Evolutionary conservation across 352 stramenopile genomes (phyloP), one percentile per base, ranked within the genome.

Genomic region (Phytophthora pistaciae): DNA sequence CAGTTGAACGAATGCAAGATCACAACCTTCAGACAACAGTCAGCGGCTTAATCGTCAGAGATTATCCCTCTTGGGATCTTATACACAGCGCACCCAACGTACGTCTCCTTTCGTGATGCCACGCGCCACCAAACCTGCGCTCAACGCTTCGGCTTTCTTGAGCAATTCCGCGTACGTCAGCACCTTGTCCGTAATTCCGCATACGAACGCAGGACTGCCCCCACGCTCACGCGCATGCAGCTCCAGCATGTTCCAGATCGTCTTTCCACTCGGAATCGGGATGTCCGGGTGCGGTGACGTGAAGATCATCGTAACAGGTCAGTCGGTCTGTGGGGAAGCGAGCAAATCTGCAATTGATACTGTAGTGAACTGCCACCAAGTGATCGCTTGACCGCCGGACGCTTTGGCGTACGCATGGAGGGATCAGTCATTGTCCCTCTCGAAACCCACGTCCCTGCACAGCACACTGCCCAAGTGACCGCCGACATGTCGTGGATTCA

Each of bases 1-100:
- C 75, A 87, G 68, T 91, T 91, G 66, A 85, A 70, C 56, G 77
- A 83, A 64, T 89, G 78, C 36, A 88, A 52, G 21, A 90, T 44
- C 16, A 90, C 73, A 61, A 88, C 79, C 25, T 27, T 1, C 25
- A 27, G 25, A 27, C 25, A 27, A 27, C 25, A 27, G 25, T 27
- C 25, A 27, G 3, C 25, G 25, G 25, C 1, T 27, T 3, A 27
- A 3, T 27, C 25, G 1, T 27, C 25, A 27, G 25, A 2, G 25
- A 29, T 29, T 29, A 29, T 29, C 25, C 25, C 3, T 29, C 25
- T 29, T n/a, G n/a, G n/a, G n/a, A n/a, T n/a, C n/a, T n/a, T n/a
- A n/a, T 5, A 29, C 25, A 5, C 25, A 29, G 25, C 25, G 25
- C 25, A 29, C 3, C 25, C 25, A 29, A 29, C 25, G 25, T 29